Percentiles rank a stretch among this genome's conserved stretches.
phyloP scores from a whole-genome alignment of 805 yeast species.

The Schwanniomyces occidentalis region DNA sequence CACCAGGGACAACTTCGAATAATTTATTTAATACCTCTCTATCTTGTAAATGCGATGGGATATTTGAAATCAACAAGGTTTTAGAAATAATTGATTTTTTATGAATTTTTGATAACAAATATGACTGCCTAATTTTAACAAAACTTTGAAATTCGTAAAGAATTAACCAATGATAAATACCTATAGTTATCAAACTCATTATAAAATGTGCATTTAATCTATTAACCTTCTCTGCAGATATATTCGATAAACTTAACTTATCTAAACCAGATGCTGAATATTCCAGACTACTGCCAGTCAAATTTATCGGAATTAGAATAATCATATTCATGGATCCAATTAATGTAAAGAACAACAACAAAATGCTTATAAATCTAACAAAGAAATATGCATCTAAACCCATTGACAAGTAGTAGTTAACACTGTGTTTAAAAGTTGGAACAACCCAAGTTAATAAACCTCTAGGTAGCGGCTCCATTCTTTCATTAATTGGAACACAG shows the following conservation, averaged over 20 bases:
- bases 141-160: constrained; percentile 55
- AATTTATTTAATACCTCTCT: constrained; percentile 22
- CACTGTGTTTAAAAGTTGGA: constrained; percentile 40
- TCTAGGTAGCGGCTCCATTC: constrained; percentile 37
- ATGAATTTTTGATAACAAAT: constrained; percentile 30
- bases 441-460: constrained; percentile 59
- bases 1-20: constrained; percentile 51
- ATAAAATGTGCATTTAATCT: constrained; percentile 64
- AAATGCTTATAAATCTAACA: constrained; percentile 55
- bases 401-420: constrained; percentile 45
- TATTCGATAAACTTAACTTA: constrained; percentile 67
- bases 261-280: constrained; percentile 56
- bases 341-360: constrained; percentile 51
- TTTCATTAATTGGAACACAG: constrained; percentile 40
- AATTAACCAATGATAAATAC: constrained; percentile 57
- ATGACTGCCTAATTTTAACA: constrained; percentile 48
- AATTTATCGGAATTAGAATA: constrained; percentile 64
- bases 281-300: constrained; percentile 33
- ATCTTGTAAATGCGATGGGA: constrained; percentile 38
- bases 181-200: constrained; percentile 54
- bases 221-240: constrained; percentile 51
- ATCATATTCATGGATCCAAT: constrained; percentile 58
- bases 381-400: constrained; percentile 81
- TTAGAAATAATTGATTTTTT: constrained; percentile 24
- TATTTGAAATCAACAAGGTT: constrained; percentile 44